Percentiles rank a stretch among this genome's conserved stretches.
phyloP scores from a whole-genome alignment of 2,329 filamentous ascomycete genomes.

The Fusarium gaditjirri region DNA sequence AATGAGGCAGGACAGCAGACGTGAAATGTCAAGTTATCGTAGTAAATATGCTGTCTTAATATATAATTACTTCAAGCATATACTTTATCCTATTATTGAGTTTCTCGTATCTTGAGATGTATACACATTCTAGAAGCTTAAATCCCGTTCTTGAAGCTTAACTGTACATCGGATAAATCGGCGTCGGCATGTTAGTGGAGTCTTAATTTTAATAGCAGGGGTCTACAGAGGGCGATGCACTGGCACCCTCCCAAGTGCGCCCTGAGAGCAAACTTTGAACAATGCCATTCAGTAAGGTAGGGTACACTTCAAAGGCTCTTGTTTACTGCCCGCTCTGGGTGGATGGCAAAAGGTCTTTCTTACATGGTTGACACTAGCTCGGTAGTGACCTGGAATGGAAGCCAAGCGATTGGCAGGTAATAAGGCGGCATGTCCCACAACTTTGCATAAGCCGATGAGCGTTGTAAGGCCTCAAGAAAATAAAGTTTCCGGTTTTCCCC shows the following conservation, averaged over 20 bases:
- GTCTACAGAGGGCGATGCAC: background rate
- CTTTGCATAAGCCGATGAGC: too few relatives aligned
- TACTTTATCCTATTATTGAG: background rate
- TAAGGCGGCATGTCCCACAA: too few relatives aligned
- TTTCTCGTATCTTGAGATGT: background rate
- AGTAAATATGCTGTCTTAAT: background rate
- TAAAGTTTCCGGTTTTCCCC: too few relatives aligned
- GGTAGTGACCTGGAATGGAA: too few relatives aligned
- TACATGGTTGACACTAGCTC: background rate
- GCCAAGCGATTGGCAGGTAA: too few relatives aligned
- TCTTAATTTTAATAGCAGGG: background rate
- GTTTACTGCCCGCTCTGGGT: background rate
- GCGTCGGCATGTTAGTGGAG: background rate
- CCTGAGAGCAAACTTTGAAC: background rate
- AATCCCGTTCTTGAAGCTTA: background rate
- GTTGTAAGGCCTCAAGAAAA: too few relatives aligned
- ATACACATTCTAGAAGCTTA: background rate
- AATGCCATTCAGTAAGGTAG: background rate
- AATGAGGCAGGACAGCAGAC: fast-evolving
- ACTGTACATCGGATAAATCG: background rate
- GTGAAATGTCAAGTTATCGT: fast-evolving
- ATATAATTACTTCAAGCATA: background rate
- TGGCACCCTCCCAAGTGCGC: background rate
- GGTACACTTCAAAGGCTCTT: background rate
- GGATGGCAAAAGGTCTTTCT: background rate